These are phyloP conservation scores for Nasturtium officinale DNA, from an alignment of 345 rosid species.

Conservation along the genomic window DNA sequence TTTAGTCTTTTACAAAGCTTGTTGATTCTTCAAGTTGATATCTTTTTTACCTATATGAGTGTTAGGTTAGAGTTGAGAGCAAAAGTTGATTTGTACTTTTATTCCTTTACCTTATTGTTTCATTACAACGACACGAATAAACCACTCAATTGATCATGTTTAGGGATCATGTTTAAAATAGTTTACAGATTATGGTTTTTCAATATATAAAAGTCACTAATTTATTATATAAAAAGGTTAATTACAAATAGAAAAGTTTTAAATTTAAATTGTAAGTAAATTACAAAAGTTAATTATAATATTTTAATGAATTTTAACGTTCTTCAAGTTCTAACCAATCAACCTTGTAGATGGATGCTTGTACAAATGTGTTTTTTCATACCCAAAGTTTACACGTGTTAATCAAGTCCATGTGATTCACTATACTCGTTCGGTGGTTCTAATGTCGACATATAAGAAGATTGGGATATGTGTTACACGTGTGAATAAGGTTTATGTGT, in stretches of 20 bases:
- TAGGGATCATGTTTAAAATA: background rate
- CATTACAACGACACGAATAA: background rate
- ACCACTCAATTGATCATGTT: background rate
- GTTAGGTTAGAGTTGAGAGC: background rate
- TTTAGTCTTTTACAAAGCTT: slow-evolving; percentile 42
- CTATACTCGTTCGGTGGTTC: background rate
- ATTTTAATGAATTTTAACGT: too few species aligned
- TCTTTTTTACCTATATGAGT: background rate
- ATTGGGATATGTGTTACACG: background rate
- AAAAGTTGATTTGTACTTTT: background rate
- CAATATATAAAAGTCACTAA: too few species aligned
- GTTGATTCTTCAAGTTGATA: background rate
- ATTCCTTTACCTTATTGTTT: background rate
- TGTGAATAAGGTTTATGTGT: background rate
- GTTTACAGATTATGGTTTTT: too few species aligned
- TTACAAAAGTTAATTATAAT: too few species aligned
- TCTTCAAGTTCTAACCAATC: too few species aligned
- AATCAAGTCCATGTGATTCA: background rate
- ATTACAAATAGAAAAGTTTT: too few species aligned
- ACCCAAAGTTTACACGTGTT: background rate
- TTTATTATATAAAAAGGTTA: too few species aligned
- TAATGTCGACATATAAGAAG: background rate
- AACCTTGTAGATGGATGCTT: too few species aligned
- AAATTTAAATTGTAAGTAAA: too few species aligned
- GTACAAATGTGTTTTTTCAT: too few species aligned